Evolutionary conservation across 1,284 basidiomycete species (phyloP).

Genomic region (Grifola frondosa): DNA sequence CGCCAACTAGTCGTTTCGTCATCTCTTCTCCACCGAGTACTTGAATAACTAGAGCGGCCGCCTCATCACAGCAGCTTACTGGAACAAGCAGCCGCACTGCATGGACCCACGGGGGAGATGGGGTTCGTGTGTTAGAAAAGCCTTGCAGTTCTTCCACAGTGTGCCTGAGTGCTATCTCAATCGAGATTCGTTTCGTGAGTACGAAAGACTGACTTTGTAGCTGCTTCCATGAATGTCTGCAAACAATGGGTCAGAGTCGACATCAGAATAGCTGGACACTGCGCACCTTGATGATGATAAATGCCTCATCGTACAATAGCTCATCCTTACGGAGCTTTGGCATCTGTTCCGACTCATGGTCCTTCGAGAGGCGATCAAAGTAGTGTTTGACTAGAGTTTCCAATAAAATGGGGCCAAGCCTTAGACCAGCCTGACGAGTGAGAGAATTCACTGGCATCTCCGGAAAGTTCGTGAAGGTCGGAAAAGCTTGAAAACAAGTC

Average conservation of each 20-base stretch:
- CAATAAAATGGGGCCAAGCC: conserved; percentile 71
- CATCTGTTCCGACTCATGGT: conserved; percentile 29
- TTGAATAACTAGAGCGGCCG: conserved; percentile 74
- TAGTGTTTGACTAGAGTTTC: conserved; percentile 85
- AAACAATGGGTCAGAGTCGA: neutral
- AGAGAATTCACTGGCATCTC: conserved; percentile 56
- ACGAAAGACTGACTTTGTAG: conserved; percentile 42
- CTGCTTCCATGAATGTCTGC: conserved; percentile 49
- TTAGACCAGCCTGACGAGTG: conserved; percentile 59
- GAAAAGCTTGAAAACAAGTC: too few relatives aligned
- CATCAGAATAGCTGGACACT: neutral
- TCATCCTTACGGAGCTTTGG: conserved; percentile 69
- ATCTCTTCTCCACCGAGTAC: conserved; percentile 84
- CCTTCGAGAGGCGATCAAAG: conserved; percentile 61
- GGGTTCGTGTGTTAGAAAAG: conserved; percentile 84
- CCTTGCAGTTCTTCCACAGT: conserved; percentile 85
- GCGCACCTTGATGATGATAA: conserved; percentile 74
- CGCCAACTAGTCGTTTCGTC: conserved; percentile 78
- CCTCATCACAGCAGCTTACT: conserved; percentile 73
- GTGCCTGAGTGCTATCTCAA: conserved; percentile 42
- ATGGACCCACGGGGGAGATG: conserved; percentile 87
- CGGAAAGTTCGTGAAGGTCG: too few relatives aligned
- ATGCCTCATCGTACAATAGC: conserved; percentile 81
- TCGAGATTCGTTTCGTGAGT: too few relatives aligned
- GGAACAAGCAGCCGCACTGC: conserved; percentile 76